phyloP scores from a whole-genome alignment of 2,329 filamentous ascomycete species.

The Coniochaeta sp. region DNA sequence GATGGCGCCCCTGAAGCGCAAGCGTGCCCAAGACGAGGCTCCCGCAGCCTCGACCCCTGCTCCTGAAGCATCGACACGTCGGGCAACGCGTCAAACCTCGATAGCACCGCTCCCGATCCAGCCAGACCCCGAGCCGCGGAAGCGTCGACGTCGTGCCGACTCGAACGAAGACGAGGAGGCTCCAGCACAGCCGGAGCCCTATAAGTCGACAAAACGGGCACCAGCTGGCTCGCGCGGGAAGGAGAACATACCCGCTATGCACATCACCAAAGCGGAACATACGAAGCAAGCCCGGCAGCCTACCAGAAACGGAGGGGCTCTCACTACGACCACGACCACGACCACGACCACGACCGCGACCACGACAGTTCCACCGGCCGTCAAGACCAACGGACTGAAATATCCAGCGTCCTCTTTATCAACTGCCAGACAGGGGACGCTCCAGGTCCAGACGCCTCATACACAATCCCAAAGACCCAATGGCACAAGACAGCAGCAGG shows the following conservation, averaged over 20 bases:
- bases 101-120: slow-evolving; percentile 24
- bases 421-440: slow-evolving; percentile 29
- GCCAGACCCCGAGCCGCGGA: slow-evolving; percentile 19
- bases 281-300: not conserved
- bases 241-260: not conserved
- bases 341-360: not conserved
- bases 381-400: not conserved
- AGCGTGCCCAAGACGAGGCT: slow-evolving; percentile 14
- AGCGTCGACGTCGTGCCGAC: slow-evolving; percentile 14
- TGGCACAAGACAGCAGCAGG: not conserved
- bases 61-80: slow-evolving; percentile 14
- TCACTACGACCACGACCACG: not conserved
- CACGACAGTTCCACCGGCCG: not conserved
- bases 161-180: slow-evolving; percentile 4
- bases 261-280: not conserved
- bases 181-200: not conserved
- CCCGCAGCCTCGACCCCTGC: not conserved
- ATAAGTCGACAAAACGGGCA: not conserved
- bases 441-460: not conserved
- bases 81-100: slow-evolving; percentile 26
- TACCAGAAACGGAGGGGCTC: not conserved
- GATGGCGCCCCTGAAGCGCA: slow-evolving; percentile 24
- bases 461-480: not conserved
- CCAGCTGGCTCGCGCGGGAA: not conserved
- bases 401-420: slow-evolving; percentile 29